Evolutionary conservation across 768 basidiomycete species (phyloP), one percentile per base, ranked within the genome.

Genomic region (Xerocomus spinulosus): DNA sequence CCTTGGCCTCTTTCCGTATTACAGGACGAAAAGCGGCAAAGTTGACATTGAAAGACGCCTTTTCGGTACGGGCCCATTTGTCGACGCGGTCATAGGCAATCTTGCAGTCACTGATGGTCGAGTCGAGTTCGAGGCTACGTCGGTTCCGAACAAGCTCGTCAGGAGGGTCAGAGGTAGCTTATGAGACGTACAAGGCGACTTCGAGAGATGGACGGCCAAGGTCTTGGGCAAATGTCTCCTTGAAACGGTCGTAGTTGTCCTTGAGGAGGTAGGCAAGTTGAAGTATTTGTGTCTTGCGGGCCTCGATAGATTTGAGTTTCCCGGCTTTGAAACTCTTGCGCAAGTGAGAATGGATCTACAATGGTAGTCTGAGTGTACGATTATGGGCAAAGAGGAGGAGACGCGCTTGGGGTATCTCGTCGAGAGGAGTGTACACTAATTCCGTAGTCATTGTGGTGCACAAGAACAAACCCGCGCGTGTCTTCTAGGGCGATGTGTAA

Each of bases 1-100:
- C 87, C 62, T 92, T 92, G 37, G 91, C 74, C 54, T 88, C 86
- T 56, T 88, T 87, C 45, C 79, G 73, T 2, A 88, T 73, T 13
- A 74, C 71, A 2, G 88, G 87, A 9, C 74, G 70, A 74, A 87
- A 78, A 0, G 79, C 68, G 7, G 68, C 70, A 58, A 73, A 86
- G 55, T 74, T 80, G 42, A 85, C 14, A 24, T 65, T 73, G 56
- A 85, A 85, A 0, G 75, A 57, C 3, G 81, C 74, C 25, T 67
- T 75, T 46, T 83, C 77, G 0, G 85, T 73, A 57, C 81, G 82
- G 0, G 83, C 70, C 92, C 91, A 93, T 56, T 79, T 82, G 29
- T 81, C 83, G 38, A 94, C 77, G 48, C 76, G 77, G 33, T 78
- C 70, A 56, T 83, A 79, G 13, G 82, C 79, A 0, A 66, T 58